Percentiles rank a stretch among this genome's conserved stretches.
Evolutionary conservation across 352 stramenopile species (phyloP).

Genomic region (Elongisporangium undulatum): DNA sequence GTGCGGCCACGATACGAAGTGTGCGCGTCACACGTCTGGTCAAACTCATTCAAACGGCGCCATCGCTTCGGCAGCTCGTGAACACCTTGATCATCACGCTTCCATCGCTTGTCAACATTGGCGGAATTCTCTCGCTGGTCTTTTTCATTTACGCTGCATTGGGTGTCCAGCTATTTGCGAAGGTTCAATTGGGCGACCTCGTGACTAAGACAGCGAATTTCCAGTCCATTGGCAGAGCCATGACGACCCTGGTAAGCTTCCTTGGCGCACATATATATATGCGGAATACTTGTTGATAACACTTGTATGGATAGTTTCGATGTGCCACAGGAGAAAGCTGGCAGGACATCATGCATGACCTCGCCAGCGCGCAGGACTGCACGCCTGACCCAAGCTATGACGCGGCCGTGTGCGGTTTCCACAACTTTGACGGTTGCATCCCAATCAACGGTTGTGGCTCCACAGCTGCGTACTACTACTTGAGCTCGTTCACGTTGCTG

Average conservation of each 20-base stretch:
- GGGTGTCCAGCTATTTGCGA: conserved; percentile 84
- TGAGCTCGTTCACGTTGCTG: conserved; percentile 78
- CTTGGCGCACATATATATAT: background rate
- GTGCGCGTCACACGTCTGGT: conserved; percentile 76
- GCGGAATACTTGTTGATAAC: conserved; percentile 1
- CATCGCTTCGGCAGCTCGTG: conserved; percentile 70
- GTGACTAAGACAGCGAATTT: conserved; percentile 84
- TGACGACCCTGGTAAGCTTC: conserved; percentile 61
- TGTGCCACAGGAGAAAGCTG: conserved; percentile 87
- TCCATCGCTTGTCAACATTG: conserved; percentile 75
- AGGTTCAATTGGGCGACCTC: conserved; percentile 40
- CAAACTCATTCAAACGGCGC: conserved; percentile 63
- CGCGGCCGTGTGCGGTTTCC: conserved; percentile 40
- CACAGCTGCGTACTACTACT: conserved; percentile 43
- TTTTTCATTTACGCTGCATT: conserved; percentile 88
- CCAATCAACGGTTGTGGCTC: conserved; percentile 55
- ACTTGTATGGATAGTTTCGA: conserved; percentile 36
- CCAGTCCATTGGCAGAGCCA: conserved; percentile 60
- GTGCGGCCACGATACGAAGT: conserved; percentile 65
- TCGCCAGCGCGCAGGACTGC: conserved; percentile 29
- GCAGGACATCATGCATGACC: conserved; percentile 84
- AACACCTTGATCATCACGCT: conserved; percentile 80
- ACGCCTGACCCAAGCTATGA: conserved; percentile 25
- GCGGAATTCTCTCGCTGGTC: conserved; percentile 70
- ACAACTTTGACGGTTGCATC: conserved; percentile 23